phyloP scores from a whole-genome alignment of 495 filamentous ascomycete genomes.

The Clavariopsis aquatica region DNA sequence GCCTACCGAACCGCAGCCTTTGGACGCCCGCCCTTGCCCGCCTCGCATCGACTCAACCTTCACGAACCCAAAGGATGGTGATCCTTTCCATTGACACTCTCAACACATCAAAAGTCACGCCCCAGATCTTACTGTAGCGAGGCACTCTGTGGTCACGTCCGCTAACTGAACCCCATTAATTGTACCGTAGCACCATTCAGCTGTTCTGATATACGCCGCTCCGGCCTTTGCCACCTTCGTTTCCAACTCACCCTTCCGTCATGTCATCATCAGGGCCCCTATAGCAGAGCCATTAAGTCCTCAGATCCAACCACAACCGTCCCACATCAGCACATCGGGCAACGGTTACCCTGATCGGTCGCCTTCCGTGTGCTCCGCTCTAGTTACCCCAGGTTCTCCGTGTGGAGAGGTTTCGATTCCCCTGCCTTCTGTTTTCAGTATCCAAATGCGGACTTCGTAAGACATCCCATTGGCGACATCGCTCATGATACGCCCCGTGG shows the following conservation, averaged over 20 bases:
- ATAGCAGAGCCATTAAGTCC: constrained; percentile 11
- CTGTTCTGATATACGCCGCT: background rate
- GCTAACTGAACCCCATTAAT: background rate
- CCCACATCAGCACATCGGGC: constrained; percentile 19
- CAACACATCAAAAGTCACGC: background rate
- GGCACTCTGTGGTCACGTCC: constrained; percentile 8
- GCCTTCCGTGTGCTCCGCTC: constrained; percentile 28
- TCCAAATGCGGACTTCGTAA: background rate
- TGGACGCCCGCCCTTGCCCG: constrained; percentile 2
- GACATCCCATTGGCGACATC: background rate
- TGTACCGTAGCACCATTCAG: constrained; percentile 7
- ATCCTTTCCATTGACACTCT: background rate
- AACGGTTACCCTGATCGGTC: constrained; percentile 18
- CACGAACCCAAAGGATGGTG: constrained; percentile 3
- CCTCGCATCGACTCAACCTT: background rate
- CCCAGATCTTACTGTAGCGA: background rate
- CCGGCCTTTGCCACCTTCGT: constrained; percentile 7
- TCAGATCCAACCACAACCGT: constrained; percentile 2
- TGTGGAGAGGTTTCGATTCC: background rate
- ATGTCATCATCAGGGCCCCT: constrained; percentile 1
- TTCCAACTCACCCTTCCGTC: background rate
- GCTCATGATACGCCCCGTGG: background rate
- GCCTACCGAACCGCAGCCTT: constrained; percentile 8
- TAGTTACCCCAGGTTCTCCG: constrained; percentile 30
- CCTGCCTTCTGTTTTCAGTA: background rate